Percentiles rank a stretch among this genome's conserved stretches.
Conservation (phyloP, 2,329 filamentous ascomycete species). For the Scedosporium dehoogii region DNA sequence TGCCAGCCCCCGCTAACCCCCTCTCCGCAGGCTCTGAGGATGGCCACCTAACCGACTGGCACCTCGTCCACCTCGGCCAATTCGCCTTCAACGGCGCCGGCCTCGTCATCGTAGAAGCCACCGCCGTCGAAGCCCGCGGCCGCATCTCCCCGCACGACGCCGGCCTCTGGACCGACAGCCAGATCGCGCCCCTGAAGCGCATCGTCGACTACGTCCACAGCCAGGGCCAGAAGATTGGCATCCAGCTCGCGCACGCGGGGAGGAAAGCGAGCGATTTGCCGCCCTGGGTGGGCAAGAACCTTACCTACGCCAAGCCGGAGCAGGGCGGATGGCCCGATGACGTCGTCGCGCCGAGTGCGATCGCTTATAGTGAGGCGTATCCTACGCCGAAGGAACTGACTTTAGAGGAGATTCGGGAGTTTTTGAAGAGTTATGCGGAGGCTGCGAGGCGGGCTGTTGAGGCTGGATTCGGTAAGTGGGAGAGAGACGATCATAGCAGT, state of each 20-base stretch:
- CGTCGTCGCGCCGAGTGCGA: conserved; percentile 38
- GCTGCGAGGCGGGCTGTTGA: conserved; percentile 50
- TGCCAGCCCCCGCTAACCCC: not conserved
- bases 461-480: conserved; percentile 44
- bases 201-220: conserved; percentile 72
- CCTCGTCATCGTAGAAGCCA: conserved; percentile 69
- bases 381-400: conserved; percentile 59
- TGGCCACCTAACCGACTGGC: conserved; percentile 69
- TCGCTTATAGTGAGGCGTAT: conserved; percentile 52
- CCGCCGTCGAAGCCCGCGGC: conserved; percentile 63
- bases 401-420: conserved; percentile 52
- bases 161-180: conserved; percentile 77
- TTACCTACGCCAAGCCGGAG: conserved; percentile 37
- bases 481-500: not conserved
- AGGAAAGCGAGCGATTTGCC: conserved; percentile 53
- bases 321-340: conserved; percentile 48
- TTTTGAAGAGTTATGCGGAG: conserved; percentile 53
- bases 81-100: conserved; percentile 68
- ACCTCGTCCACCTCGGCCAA: conserved; percentile 72
- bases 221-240: conserved; percentile 65
- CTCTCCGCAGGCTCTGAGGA: conserved; percentile 35
- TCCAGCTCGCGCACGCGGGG: conserved; percentile 77
- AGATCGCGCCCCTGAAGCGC: conserved; percentile 61
- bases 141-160: conserved; percentile 73
- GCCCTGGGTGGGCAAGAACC: conserved; percentile 51